Evolutionary conservation across 2,329 filamentous ascomycete genomes (phyloP).

Genomic region (Decorospora gaudefroyi): DNA sequence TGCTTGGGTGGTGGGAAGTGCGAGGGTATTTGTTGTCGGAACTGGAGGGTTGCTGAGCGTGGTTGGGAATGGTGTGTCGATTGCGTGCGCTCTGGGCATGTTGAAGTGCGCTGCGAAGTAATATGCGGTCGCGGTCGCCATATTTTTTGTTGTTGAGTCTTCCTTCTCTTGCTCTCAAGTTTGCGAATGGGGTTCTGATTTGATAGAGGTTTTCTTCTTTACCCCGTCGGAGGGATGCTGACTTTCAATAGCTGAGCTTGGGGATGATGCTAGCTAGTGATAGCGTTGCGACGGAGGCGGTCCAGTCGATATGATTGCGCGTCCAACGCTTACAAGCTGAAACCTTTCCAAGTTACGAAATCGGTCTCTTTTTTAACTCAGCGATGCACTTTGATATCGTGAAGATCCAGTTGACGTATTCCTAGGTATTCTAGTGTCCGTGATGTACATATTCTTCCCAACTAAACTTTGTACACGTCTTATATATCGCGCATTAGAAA

Average conservation of each 20-base stretch:
- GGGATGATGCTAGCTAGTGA: not conserved
- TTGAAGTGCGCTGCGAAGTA: constrained; percentile 31
- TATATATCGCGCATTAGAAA: constrained; percentile 4
- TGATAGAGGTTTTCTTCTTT: not conserved
- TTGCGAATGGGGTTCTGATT: not conserved
- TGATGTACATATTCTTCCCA: not conserved
- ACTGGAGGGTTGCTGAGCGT: not conserved
- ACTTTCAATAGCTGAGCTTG: not conserved
- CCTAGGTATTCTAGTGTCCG: too few species aligned
- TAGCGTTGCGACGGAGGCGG: not conserved
- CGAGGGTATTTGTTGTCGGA: not conserved
- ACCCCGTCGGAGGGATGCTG: not conserved
- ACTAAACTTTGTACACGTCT: not conserved
- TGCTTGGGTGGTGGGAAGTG: not conserved
- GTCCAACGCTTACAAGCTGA: not conserved
- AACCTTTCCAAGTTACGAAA: too few species aligned
- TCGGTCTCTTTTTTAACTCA: too few species aligned
- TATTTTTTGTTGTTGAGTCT: not conserved
- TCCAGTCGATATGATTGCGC: not conserved
- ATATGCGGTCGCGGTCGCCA: constrained; percentile 26
- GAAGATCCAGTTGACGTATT: too few species aligned
- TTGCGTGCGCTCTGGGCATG: constrained; percentile 9
- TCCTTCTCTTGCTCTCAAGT: not conserved
- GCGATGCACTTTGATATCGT: too few species aligned
- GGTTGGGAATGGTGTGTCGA: not conserved